phyloP scores from a whole-genome alignment of 2,329 filamentous ascomycete species.

The Chrysoporthe puriensis region DNA sequence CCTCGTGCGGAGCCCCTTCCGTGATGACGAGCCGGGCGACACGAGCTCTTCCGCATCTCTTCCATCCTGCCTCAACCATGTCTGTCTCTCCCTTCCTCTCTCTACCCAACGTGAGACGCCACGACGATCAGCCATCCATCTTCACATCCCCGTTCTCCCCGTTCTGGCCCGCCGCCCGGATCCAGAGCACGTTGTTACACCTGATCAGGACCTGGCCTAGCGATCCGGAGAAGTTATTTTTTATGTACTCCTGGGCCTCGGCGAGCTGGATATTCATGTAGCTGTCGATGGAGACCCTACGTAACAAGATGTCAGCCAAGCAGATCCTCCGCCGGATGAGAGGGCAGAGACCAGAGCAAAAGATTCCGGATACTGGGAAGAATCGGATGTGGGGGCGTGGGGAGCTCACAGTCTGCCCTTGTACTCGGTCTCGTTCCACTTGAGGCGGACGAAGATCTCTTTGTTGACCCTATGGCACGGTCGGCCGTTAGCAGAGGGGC shows the following conservation, averaged over 20 bases:
- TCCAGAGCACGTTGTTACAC: conserved; percentile 95
- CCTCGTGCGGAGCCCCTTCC: no score
- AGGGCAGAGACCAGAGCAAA: neutral
- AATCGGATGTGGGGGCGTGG: no score
- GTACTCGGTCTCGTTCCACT: conserved; percentile 99
- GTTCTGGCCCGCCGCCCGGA: conserved; percentile 61
- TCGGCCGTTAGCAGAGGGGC: neutral
- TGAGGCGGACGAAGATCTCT: conserved; percentile 87
- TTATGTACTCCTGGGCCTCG: conserved; percentile 89
- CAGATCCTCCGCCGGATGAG: neutral
- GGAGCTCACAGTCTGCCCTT: conserved; percentile 70
- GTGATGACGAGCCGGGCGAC: no score
- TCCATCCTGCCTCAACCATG: no score
- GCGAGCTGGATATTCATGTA: conserved; percentile 99
- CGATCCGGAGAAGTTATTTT: conserved; percentile 80
- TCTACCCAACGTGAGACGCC: neutral
- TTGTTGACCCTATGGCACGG: conserved; percentile 72
- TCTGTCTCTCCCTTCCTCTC: neutral
- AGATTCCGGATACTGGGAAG: no score
- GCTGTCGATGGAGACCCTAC: conserved; percentile 77
- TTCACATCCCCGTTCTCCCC: conserved; percentile 57
- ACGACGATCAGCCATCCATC: conserved; percentile 54
- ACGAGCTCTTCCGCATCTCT: no score
- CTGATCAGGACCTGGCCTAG: conserved; percentile 92
- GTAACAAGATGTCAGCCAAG: neutral